Percentiles rank a stretch among this genome's conserved stretches.
Evolutionary conservation across 345 rosid species (phyloP).

Genomic region (Hevea brasiliensis): DNA sequence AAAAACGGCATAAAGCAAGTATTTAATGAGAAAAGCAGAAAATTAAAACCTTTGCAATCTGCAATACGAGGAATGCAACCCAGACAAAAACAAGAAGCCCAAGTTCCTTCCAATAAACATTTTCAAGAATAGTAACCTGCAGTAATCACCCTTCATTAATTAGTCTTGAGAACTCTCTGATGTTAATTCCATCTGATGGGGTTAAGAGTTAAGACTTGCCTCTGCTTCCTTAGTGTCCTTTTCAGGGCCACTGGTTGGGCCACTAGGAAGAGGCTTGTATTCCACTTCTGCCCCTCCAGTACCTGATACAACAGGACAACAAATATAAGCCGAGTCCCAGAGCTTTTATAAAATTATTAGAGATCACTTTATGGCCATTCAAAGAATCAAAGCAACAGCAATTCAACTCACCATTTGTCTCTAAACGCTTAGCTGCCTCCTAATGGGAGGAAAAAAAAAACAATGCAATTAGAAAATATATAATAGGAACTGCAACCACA

Average conservation of each 20-base stretch:
- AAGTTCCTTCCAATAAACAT: slow-evolving; percentile 77
- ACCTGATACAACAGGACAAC: slow-evolving; percentile 31
- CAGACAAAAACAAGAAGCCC: slow-evolving; percentile 81
- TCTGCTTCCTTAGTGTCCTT: slow-evolving; percentile 37
- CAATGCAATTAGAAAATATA: background rate
- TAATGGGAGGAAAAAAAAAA: slow-evolving; percentile 26
- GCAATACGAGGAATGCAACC: slow-evolving; percentile 64
- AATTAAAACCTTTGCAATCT: slow-evolving; percentile 59
- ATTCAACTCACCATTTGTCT: slow-evolving; percentile 45
- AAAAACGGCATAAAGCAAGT: background rate
- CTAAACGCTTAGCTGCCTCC: slow-evolving; percentile 56
- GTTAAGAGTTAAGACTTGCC: slow-evolving; percentile 19
- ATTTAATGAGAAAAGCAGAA: background rate
- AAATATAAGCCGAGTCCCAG: background rate
- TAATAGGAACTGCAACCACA: background rate
- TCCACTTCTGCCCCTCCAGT: slow-evolving; percentile 41
- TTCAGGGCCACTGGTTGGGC: slow-evolving; percentile 35
- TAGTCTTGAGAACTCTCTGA: background rate
- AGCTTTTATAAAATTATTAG: background rate
- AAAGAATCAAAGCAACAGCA: slow-evolving; percentile 5
- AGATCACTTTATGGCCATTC: background rate
- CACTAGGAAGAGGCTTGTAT: slow-evolving; percentile 65
- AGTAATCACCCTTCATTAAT: slow-evolving; percentile 9
- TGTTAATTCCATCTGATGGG: background rate
- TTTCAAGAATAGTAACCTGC: slow-evolving; percentile 60